Conservation (phyloP, 306 rosid species). For the Nissolia schottii region DNA sequence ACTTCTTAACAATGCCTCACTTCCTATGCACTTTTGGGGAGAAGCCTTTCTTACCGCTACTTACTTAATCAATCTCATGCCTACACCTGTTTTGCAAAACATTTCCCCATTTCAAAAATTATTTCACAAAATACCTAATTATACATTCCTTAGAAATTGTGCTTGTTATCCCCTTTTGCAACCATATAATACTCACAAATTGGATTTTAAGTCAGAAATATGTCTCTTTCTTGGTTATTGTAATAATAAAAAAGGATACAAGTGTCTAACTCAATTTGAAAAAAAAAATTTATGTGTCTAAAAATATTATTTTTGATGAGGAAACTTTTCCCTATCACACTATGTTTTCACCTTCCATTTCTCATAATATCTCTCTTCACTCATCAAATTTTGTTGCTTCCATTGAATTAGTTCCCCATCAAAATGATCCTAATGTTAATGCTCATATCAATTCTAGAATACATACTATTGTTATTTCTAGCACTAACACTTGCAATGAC, state of each 20-base stretch:
- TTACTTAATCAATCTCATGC: background rate
- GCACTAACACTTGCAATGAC: no score
- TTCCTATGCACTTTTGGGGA: background rate
- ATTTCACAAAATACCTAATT: background rate
- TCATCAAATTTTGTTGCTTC: no score
- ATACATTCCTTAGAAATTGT: background rate
- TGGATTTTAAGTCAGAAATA: background rate
- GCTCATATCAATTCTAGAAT: no score
- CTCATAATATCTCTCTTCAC: background rate
- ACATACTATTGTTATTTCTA: no score
- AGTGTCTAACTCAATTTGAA: background rate
- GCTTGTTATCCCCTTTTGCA: background rate
- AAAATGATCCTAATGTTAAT: no score
- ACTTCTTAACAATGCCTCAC: background rate
- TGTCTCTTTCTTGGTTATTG: background rate
- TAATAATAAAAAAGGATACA: background rate
- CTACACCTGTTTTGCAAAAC: no score
- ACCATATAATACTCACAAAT: background rate
- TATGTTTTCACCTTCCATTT: background rate
- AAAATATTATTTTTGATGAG: background rate
- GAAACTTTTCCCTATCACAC: background rate
- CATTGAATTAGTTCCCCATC: no score
- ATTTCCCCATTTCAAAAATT: background rate
- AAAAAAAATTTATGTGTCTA: background rate
- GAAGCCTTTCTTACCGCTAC: background rate